These are phyloP conservation scores for Myxozyma kluyveri DNA, from an alignment of 805 yeast genomes.

Conservation along the genomic window DNA sequence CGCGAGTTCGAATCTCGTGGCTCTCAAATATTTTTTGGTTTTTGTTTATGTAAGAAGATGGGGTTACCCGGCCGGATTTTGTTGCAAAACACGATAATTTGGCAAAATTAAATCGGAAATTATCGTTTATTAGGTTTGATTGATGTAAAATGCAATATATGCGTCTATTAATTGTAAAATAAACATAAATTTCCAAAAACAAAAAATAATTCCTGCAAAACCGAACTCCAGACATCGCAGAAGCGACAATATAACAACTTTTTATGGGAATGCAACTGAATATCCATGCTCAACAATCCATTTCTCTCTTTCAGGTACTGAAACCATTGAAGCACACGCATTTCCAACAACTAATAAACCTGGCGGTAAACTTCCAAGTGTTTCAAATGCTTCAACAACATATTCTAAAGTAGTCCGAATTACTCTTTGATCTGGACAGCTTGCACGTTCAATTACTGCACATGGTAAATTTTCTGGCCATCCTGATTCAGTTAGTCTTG, in stretches of 20 bases:
- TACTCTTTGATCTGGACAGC: conserved; percentile 88
- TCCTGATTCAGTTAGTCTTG: conserved; percentile 47
- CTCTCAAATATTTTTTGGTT: conserved; percentile 35
- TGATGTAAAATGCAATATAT: too few relatives aligned
- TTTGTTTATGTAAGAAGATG: too few relatives aligned
- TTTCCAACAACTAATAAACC: conserved; percentile 81
- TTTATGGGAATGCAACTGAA: not conserved
- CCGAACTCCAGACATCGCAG: not conserved
- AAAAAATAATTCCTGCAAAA: not conserved
- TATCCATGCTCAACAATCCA: conserved; percentile 54
- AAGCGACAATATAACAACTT: too few relatives aligned
- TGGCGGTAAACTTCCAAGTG: conserved; percentile 86
- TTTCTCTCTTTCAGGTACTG: conserved; percentile 32
- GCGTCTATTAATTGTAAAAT: too few relatives aligned
- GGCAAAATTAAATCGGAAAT: too few relatives aligned
- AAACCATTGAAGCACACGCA: conserved; percentile 59
- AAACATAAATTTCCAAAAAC: not conserved
- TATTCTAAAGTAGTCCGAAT: conserved; percentile 67
- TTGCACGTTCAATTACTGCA: conserved; percentile 84
- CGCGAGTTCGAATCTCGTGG: conserved; percentile 45
- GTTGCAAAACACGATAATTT: too few relatives aligned
- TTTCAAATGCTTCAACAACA: conserved; percentile 69
- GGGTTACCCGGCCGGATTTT: too few relatives aligned
- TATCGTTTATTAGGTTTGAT: too few relatives aligned
- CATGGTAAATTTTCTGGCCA: conserved; percentile 78